Base-by-base conservation (phyloP, 2,329 filamentous ascomycete species). In the Monilinia laxa region DNA sequence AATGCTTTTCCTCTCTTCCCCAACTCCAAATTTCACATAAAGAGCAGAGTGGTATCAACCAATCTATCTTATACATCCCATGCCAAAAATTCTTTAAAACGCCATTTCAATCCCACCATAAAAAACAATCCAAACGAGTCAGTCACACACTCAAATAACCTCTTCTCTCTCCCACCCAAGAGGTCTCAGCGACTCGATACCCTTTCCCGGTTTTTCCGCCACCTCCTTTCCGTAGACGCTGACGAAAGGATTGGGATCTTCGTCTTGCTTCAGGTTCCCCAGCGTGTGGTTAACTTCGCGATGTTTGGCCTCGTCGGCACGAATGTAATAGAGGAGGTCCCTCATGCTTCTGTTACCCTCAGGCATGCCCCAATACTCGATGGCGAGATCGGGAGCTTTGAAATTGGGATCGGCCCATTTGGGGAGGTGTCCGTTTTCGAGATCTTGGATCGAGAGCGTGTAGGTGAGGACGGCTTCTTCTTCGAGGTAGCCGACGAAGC, bases 381-480 rank as follows among this genome's bases (percentile, higher is more conserved):
- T 79, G 0, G 95, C 95, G 71, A 99, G 93, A 68, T 96, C 91
- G 0, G 95, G 95, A 3, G 95, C 92, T 64, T 84, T 73, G 74
- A 96, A 88, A 10, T 87, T 84, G 1, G 72, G 71, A 81, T 86
- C 83, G 35, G 86, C 82, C 93, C 95, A 99, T 73, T 87, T 87
- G 0, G 93, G 93, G 18, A 97, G 81, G 67, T 87, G 85, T n/a
- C 94, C 94, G 3, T 85, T 83, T 67, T 98, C 93, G 31, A 99
- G 85, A 75, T 98, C 95, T 71, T 87, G 83, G 73, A 98, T 90
- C 68, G 92, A 91, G 60, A 93, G 88, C 0, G 92, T 95, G 81
- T 99, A 99, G 0, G 95, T 99, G 75, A 96, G 85, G 1, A 98
- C 94, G 11, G 95, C 95, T 79, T 99, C 95, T 78, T 99, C 95